phyloP scores from a whole-genome alignment of 2,329 filamentous ascomycete species.

The Verticillium zaregamsianum region DNA sequence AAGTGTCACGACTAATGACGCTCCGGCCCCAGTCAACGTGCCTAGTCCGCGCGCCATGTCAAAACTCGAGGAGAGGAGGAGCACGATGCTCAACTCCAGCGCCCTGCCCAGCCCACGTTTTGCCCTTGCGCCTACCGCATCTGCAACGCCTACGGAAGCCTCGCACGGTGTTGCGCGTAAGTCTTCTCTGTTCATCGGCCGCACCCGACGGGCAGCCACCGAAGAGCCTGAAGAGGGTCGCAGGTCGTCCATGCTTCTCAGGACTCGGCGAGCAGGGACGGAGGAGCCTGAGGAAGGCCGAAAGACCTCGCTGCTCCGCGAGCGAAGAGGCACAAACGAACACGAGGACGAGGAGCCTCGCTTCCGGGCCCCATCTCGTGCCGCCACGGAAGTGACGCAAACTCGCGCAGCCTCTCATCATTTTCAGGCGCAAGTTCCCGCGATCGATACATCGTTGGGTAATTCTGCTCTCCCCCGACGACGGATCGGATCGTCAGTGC shows the following conservation, averaged over 20 bases:
- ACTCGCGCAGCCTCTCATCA: slow-evolving; percentile 23
- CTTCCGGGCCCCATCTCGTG: slow-evolving; percentile 54
- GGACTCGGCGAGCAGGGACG: slow-evolving; percentile 39
- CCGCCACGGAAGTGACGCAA: slow-evolving; percentile 49
- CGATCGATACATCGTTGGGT: not conserved
- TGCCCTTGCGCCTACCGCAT: slow-evolving; percentile 28
- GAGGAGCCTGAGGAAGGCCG: slow-evolving; percentile 45
- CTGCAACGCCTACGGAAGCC: slow-evolving; percentile 17
- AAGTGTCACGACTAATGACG: slow-evolving; percentile 36
- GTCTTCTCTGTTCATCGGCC: slow-evolving; percentile 46
- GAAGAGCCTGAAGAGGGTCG: slow-evolving; percentile 50
- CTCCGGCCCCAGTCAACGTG: slow-evolving; percentile 25
- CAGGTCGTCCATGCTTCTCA: slow-evolving; percentile 42
- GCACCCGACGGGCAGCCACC: slow-evolving; percentile 42
- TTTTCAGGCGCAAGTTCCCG: not conserved
- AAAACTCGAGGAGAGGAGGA: slow-evolving; percentile 50
- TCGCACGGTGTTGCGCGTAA: slow-evolving; percentile 31
- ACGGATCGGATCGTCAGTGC: slow-evolving; percentile 44
- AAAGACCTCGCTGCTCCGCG: slow-evolving; percentile 39
- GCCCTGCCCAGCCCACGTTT: slow-evolving; percentile 42
- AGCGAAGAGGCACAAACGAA: slow-evolving; percentile 40
- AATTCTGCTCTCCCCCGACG: slow-evolving; percentile 46
- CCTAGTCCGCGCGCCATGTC: slow-evolving; percentile 45
- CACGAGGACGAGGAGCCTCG: slow-evolving; percentile 46
- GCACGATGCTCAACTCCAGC: slow-evolving; percentile 40